Evolutionary conservation across 805 yeast genomes (phyloP), one percentile per base, ranked within the genome.

Genomic region (Clavispora asparagi): DNA sequence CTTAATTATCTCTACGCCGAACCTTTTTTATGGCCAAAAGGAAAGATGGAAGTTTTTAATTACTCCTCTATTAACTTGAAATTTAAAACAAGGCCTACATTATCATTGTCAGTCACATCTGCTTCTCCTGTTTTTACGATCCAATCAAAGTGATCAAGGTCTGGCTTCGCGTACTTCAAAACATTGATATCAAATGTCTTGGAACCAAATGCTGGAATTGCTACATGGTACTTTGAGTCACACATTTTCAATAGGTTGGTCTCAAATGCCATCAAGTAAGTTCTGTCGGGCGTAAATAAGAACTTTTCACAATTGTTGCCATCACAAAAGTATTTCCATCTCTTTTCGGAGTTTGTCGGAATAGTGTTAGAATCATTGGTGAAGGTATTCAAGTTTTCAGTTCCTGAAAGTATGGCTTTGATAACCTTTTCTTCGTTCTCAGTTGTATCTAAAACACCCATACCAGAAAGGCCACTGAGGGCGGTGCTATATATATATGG

Each of bases 401-500:
- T 44, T 12, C n/a, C 50, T 46, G 11, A 43, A 48, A 30, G 16
- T 1, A 45, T 48, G 10, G 40, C 51, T 7, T 45, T 44, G 13
- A 49, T 35, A 31, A 50, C 56, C 35, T 41, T 44, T 16, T 41
- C 32, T 23, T 41, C 45, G 25, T 25, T 44, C 23, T 47, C 41
- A 45, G n/a, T 50, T 52, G 2, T 32, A 13, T 26, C n/a, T 9
- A 39, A 25, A 17, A 60, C 62, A 6, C 70, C 62, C 36, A 83
- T 63, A 39, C 64, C 68, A 17, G 81, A 80, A 56, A 83, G 75
- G 43, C 84, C 77, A 42, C 81, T 74, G 48, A 82, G 61, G 0
- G 79, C 83, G 38, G 77, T 72, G 1, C 88, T 87, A 52, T 82
- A 83, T 12, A 84, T 60, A 56, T 65, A 83, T 1, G 90, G 90